Evolutionary conservation across 2,329 filamentous ascomycete species (phyloP).

Genomic region (Plenodomus tracheiphilus): DNA sequence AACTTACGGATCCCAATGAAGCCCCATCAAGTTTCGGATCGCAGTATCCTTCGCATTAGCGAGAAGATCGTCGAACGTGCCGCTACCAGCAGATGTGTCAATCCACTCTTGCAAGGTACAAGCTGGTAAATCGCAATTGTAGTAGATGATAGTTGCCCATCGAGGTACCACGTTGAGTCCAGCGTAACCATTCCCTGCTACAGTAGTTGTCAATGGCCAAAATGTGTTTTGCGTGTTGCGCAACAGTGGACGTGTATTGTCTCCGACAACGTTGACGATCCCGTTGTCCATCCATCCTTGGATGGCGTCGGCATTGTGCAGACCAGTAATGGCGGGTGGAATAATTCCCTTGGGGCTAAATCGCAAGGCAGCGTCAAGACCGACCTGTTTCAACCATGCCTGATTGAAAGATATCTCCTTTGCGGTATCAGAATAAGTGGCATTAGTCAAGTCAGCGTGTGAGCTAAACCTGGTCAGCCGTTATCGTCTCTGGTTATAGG

Average conservation of each 20-base stretch:
- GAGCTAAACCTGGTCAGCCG: slow-evolving; percentile 39
- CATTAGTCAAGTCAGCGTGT: slow-evolving; percentile 62
- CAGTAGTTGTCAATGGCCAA: slow-evolving; percentile 60
- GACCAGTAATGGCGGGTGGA: slow-evolving; percentile 65
- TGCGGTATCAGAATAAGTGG: slow-evolving; percentile 60
- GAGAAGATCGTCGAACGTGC: slow-evolving; percentile 58
- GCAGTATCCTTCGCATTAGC: slow-evolving; percentile 56
- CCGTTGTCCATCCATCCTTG: slow-evolving; percentile 62
- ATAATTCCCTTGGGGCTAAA: slow-evolving; percentile 62
- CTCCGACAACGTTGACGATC: slow-evolving; percentile 64
- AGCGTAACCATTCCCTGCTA: slow-evolving; percentile 56
- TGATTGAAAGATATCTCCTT: slow-evolving; percentile 65
- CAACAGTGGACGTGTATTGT: slow-evolving; percentile 62
- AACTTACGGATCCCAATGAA: slow-evolving; percentile 56
- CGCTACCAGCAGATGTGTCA: slow-evolving; percentile 59
- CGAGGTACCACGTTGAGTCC: slow-evolving; percentile 62
- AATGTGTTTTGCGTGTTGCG: slow-evolving; percentile 57
- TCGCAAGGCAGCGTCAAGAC: slow-evolving; percentile 50
- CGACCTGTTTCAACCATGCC: slow-evolving; percentile 60
- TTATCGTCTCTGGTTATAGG: background rate
- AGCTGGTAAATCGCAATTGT: slow-evolving; percentile 62
- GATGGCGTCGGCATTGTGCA: slow-evolving; percentile 67
- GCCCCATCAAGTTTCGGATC: slow-evolving; percentile 59
- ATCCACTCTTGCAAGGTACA: slow-evolving; percentile 66
- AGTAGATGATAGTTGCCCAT: slow-evolving; percentile 66